Base-by-base conservation (phyloP, 805 yeast genomes). In the Wickerhamiella brachini region DNA sequence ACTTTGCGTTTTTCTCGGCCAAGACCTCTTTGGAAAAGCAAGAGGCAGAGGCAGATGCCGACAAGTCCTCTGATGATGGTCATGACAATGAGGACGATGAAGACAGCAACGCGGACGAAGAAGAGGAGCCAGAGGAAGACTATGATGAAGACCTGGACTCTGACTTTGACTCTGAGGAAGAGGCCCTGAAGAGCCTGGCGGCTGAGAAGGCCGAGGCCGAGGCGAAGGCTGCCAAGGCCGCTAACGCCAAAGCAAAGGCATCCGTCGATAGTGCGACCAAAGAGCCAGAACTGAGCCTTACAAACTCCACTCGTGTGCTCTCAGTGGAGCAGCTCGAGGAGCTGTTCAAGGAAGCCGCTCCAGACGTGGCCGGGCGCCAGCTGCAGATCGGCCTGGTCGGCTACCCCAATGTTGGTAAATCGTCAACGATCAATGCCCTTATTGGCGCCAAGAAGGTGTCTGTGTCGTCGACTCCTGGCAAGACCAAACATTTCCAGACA, bases 401-500 rank as follows among this genome's bases (percentile, higher is more conserved):
- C 34, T 93, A 93, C 66, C 99, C 99, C 41, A 93, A 90, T 65
- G 90, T 83, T 48, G 95, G 95, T 71, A 86, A 86, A 65, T 93
- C 97, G 1, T 89, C 97, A n/a, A 93, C 97, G 1, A 93, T 93
- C 61, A 93, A 93, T 67, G 97, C 98, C 0, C 73, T 93, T 43
- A 93, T 90, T 45, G 98, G 98, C 13, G 80, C 97, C 18, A 93
- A 93, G 64, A 89, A 86, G 66, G 99, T 93, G n/a, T 88, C 97
- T 1, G 99, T 93, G 39, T 90, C 97, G 2, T 76, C 97, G 1
- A 93, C 98, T 1, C 99, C 99, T 13, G 99, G 99, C 71, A 93
- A 93, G 66, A 93, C 99, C 13, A 93, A 93, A 66, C 99, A 93
- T 74, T 93, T 93, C 75, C 99, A 93, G 72, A 93, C 99, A 1